phyloP scores from a whole-genome alignment of 306 rosid genomes.

The Myrica gale region DNA sequence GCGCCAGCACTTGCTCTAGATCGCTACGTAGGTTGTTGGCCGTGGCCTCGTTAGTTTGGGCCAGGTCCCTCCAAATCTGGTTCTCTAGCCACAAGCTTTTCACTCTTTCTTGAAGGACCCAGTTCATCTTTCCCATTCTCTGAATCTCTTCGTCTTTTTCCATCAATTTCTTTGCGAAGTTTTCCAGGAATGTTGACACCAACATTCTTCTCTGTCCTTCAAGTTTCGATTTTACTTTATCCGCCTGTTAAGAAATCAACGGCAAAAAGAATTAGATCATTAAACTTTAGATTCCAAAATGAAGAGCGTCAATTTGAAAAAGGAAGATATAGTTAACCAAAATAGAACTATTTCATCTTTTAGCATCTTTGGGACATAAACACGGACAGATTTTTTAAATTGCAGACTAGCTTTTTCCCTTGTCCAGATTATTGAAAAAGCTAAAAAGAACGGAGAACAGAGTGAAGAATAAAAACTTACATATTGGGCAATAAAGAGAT shows the following conservation, averaged over 20 bases:
- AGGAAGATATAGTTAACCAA: background rate
- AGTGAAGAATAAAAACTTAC: constrained; percentile 17
- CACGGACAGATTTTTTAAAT: too few species aligned
- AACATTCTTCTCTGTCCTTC: constrained; percentile 61
- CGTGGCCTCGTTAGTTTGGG: constrained; percentile 73
- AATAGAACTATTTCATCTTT: too few species aligned
- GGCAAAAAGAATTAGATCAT: background rate
- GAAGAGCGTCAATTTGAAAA: too few species aligned
- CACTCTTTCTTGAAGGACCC: constrained; percentile 68
- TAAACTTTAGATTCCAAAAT: background rate
- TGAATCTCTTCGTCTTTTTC: constrained; percentile 86
- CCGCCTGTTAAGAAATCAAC: constrained; percentile 44
- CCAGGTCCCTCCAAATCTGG: constrained; percentile 75
- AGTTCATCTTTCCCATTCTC: constrained; percentile 61
- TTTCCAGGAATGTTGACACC: constrained; percentile 44
- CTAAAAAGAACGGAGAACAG: background rate
- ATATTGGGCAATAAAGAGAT: constrained; percentile 40
- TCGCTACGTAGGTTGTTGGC: constrained; percentile 66
- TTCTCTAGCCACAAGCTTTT: constrained; percentile 58
- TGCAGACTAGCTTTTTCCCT: too few species aligned
- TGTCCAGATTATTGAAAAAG: too few species aligned
- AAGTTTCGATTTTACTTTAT: constrained; percentile 59
- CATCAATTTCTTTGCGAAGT: constrained; percentile 50
- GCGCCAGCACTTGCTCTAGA: constrained; percentile 59
- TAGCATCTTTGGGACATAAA: background rate